phyloP scores from a whole-genome alignment of 495 filamentous ascomycete genomes.

The Penicillium samsonianum region DNA sequence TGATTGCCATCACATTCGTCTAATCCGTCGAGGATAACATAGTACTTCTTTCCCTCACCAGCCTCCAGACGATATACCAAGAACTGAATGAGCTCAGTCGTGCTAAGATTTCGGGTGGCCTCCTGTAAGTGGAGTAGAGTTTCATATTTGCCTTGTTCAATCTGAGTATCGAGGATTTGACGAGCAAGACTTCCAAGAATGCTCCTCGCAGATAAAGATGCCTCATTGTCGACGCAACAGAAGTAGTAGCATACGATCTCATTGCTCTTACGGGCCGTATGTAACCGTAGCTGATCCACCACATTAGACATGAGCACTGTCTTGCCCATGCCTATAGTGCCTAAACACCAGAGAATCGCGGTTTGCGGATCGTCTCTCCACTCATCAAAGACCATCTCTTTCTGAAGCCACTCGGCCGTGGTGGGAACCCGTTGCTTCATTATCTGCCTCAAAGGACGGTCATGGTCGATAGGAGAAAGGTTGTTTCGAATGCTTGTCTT shows the following conservation, averaged over 20 bases:
- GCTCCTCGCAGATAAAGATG: conserved; percentile 19
- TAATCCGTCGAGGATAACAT: conserved; percentile 2
- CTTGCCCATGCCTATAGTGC: conserved; percentile 34
- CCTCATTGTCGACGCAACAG: conserved; percentile 21
- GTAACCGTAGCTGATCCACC: conserved; percentile 14
- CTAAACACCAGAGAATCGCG: conserved; percentile 29
- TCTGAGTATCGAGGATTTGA: conserved; percentile 20
- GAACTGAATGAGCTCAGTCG: not conserved
- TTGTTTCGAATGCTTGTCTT: conserved; percentile 8
- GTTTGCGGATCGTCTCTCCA: not conserved
- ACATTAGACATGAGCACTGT: conserved; percentile 29
- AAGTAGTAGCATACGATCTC: conserved; percentile 23
- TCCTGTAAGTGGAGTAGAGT: not conserved
- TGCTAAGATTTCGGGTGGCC: not conserved
- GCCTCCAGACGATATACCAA: not conserved
- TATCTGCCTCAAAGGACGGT: conserved; percentile 6
- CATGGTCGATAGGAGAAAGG: conserved; percentile 11
- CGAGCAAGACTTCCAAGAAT: conserved; percentile 24
- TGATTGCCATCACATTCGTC: conserved; percentile 1
- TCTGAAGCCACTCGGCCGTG: conserved; percentile 15
- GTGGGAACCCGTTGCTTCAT: conserved; percentile 2
- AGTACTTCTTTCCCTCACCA: not conserved
- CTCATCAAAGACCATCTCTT: conserved; percentile 3
- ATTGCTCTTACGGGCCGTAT: not conserved
- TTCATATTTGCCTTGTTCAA: conserved; percentile 1